phyloP scores from a whole-genome alignment of 192 early-diverging fungal species.

The Pilaira anomala region DNA sequence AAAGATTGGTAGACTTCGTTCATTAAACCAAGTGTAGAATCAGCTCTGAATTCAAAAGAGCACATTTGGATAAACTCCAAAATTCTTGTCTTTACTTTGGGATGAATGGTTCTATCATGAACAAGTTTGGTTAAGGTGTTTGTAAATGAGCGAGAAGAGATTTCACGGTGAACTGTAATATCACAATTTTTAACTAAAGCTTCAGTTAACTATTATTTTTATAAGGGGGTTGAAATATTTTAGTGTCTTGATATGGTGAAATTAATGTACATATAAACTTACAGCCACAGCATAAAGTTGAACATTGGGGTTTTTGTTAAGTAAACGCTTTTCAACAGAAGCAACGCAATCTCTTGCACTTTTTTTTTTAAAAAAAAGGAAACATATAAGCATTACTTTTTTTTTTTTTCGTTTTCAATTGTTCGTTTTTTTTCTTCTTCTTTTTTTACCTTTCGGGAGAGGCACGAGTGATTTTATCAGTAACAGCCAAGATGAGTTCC shows the following conservation, averaged over 20 bases:
- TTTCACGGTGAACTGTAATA: constrained; percentile 71
- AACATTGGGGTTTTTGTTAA: constrained; percentile 79
- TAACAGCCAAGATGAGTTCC: constrained; percentile 73
- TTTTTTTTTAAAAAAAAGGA: too few species aligned
- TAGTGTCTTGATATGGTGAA: too few species aligned
- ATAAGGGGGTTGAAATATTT: too few species aligned
- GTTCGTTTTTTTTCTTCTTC: background rate
- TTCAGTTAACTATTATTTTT: constrained; percentile 63
- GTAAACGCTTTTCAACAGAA: constrained; percentile 67
- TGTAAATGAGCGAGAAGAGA: constrained; percentile 84
- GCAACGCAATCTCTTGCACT: constrained; percentile 69
- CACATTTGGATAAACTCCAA: constrained; percentile 91
- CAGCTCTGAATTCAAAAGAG: constrained; percentile 78
- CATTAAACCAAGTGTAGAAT: constrained; percentile 78
- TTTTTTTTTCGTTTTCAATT: background rate
- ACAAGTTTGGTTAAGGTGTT: constrained; percentile 72
- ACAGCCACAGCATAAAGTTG: constrained; percentile 66
- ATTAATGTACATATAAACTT: constrained; percentile 20
- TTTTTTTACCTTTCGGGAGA: constrained; percentile 45
- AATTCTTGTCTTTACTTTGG: constrained; percentile 74
- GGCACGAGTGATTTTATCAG: constrained; percentile 58
- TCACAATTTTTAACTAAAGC: constrained; percentile 91
- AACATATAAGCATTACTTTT: background rate
- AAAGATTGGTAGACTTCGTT: constrained; percentile 65
- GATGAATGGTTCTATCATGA: constrained; percentile 73